phyloP scores from a whole-genome alignment of 2,329 filamentous ascomycete species.

The Colletotrichum simmondsii region DNA sequence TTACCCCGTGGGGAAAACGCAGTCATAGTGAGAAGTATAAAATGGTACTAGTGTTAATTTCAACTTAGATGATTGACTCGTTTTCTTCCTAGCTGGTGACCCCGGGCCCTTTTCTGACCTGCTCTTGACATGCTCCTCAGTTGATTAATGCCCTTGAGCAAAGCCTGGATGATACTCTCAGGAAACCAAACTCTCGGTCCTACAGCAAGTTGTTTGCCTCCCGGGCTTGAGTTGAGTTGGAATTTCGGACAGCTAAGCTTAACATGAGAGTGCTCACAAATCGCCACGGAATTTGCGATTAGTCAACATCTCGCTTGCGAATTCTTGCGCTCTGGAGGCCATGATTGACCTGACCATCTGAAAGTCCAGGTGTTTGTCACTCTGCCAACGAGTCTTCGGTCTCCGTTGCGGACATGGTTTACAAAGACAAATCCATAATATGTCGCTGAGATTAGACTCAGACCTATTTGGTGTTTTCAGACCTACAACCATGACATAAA shows the following conservation, averaged over 20 bases:
- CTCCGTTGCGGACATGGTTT: neutral
- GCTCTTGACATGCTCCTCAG: too few species aligned
- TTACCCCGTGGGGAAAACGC: neutral
- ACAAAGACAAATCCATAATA: neutral
- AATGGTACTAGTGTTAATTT: too few species aligned
- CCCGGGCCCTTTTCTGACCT: too few species aligned
- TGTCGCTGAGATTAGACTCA: too few species aligned
- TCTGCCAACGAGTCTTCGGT: neutral
- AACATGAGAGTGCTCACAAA: neutral
- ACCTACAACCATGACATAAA: too few species aligned
- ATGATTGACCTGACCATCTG: neutral
- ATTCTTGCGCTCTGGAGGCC: neutral
- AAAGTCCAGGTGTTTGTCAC: neutral
- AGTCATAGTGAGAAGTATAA: too few species aligned
- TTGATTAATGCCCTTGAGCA: too few species aligned
- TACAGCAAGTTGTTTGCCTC: neutral
- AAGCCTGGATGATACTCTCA: neutral
- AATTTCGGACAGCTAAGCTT: neutral
- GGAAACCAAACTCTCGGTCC: neutral
- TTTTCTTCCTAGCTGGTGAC: too few species aligned
- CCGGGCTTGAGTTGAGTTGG: neutral
- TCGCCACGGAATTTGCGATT: neutral
- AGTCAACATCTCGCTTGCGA: neutral
- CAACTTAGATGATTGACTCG: too few species aligned
- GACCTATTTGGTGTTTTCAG: too few species aligned